Conservation (phyloP, 768 basidiomycete genomes). For the Lactarius sanguifluus region DNA sequence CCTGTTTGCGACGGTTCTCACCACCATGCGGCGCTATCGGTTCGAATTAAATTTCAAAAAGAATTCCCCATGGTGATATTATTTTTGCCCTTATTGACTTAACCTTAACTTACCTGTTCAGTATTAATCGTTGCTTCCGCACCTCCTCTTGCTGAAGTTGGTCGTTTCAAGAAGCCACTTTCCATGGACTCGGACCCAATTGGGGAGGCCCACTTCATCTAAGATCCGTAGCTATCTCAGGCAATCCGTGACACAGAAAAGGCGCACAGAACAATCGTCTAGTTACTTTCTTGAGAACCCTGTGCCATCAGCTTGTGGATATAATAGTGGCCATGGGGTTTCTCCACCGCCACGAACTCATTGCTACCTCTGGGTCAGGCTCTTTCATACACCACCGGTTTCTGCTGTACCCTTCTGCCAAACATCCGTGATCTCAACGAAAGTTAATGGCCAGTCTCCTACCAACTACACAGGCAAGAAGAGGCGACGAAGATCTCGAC, state of each 20-base stretch:
- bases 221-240: not conserved
- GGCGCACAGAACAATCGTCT: not conserved
- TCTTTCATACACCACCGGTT: not conserved
- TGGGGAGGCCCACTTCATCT: not conserved
- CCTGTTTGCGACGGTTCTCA: too few relatives aligned
- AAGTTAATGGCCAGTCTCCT: constrained; percentile 2
- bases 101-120: too few relatives aligned
- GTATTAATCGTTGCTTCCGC: too few relatives aligned
- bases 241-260: not conserved
- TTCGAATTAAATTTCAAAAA: too few relatives aligned
- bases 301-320: not conserved
- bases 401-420: not conserved
- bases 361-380: not conserved
- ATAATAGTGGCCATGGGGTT: not conserved
- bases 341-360: not conserved
- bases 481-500: not conserved
- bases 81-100: too few relatives aligned
- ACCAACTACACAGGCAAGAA: constrained; percentile 7
- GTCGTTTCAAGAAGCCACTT: too few relatives aligned
- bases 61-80: too few relatives aligned
- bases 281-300: not conserved
- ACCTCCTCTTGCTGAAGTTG: too few relatives aligned
- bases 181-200: too few relatives aligned
- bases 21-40: too few relatives aligned
- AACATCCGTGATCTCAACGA: not conserved